Conservation (phyloP, 805 yeast species). For the Maudiozyma serrabonitensis region DNA sequence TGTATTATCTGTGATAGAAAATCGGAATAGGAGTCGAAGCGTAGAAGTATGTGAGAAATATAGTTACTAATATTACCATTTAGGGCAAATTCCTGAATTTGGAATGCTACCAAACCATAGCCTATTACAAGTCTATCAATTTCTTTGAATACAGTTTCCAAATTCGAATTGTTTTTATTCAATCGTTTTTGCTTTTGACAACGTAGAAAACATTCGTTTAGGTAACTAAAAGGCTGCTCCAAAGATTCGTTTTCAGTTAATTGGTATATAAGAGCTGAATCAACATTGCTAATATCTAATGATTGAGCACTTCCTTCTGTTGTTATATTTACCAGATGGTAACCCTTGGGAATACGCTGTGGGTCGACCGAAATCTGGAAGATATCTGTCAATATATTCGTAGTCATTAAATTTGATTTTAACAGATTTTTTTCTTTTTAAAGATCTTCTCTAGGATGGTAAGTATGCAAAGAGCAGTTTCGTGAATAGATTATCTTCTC, state of each 20-base stretch:
- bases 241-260: conserved; percentile 25
- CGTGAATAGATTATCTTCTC: no score
- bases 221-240: conserved; percentile 18
- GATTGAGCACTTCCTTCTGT: not conserved
- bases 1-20: conserved; percentile 48
- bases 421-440: no score
- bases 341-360: conserved; percentile 11
- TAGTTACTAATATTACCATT: conserved; percentile 18
- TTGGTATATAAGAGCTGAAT: conserved; percentile 24
- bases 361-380: conserved; percentile 17
- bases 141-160: conserved; percentile 35
- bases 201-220: conserved; percentile 23
- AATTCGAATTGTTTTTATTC: conserved; percentile 35
- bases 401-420: conserved; percentile 1
- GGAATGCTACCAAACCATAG: conserved; percentile 60
- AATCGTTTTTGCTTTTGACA: conserved; percentile 33
- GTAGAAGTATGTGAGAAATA: conserved; percentile 23
- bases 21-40: conserved; percentile 29
- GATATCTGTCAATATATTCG: conserved; percentile 16
- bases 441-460: no score
- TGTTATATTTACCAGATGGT: not conserved
- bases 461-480: no score
- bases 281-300: conserved; percentile 13
- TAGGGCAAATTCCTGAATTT: conserved; percentile 44
- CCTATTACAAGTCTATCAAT: conserved; percentile 35